A percentile compares a stretch with the other conserved stretches of the same genome.
Evolutionary conservation across 176 grass and related monocot genomes (phyloP).

Genomic region (Cocos nucifera): DNA sequence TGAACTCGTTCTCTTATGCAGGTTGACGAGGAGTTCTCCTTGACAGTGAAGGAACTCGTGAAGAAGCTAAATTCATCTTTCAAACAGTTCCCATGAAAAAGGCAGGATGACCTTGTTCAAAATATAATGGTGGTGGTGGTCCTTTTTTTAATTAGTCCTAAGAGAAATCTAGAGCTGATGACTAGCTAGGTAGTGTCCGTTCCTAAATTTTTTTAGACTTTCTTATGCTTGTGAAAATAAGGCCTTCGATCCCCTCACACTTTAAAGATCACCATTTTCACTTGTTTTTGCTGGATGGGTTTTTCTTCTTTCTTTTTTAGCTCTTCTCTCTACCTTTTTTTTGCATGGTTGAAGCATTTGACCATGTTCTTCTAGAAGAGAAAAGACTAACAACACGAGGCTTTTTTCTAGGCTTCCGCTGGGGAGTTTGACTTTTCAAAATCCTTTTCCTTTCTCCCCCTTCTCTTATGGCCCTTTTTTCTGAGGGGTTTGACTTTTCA

Average conservation of each 20-base stretch:
- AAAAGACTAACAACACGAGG: background rate
- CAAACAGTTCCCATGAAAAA: slow-evolving; percentile 50
- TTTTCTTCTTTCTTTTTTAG: slow-evolving; percentile 11
- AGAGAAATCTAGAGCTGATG: slow-evolving; percentile 29
- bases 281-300: slow-evolving; percentile 51
- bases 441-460: slow-evolving; percentile 21
- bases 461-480: slow-evolving; percentile 17
- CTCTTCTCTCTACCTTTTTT: slow-evolving; percentile 9
- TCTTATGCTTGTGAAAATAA: slow-evolving; percentile 32
- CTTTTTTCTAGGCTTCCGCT: slow-evolving; percentile 16
- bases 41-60: slow-evolving; percentile 86
- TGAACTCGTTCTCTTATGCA: slow-evolving; percentile 14
- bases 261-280: slow-evolving; percentile 49
- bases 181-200: slow-evolving; percentile 36
- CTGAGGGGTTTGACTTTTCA: slow-evolving; percentile 10
- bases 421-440: slow-evolving; percentile 27
- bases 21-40: slow-evolving; percentile 67
- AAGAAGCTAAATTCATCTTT: slow-evolving; percentile 75
- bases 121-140: too few species aligned
- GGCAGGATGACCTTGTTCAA: background rate
- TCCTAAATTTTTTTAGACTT: slow-evolving; percentile 1
- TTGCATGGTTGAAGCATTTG: slow-evolving; percentile 28
- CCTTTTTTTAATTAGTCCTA: slow-evolving; percentile 33
- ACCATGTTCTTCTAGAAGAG: slow-evolving; percentile 9
- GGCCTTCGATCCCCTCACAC: slow-evolving; percentile 24